Evolutionary conservation across 2,329 filamentous ascomycete genomes (phyloP).

Genomic region (Escovopsis sp.): DNA sequence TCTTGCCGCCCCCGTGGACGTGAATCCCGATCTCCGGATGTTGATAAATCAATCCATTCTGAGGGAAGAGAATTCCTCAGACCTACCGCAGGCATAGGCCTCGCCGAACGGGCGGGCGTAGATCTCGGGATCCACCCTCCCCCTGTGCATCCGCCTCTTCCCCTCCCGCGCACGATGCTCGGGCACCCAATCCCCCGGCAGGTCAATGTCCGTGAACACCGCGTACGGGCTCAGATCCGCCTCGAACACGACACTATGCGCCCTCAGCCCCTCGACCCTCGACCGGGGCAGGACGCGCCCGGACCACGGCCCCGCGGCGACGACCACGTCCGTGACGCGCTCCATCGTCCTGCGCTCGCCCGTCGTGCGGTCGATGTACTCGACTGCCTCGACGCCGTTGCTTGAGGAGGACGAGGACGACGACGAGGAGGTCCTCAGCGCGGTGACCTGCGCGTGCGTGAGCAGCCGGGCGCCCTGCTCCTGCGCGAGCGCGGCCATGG

Average conservation of each 20-base stretch:
- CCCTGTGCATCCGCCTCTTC: constrained; percentile 38
- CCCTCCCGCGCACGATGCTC: constrained; percentile 31
- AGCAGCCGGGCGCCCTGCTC: constrained; percentile 54
- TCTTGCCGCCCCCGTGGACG: too few relatives aligned
- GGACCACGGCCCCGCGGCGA: constrained; percentile 50
- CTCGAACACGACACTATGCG: constrained; percentile 51
- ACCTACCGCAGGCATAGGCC: constrained; percentile 75
- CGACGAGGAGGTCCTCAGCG: constrained; percentile 45
- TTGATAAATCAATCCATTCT: too few relatives aligned
- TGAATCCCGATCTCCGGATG: too few relatives aligned
- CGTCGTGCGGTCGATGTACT: constrained; percentile 37
- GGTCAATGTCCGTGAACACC: constrained; percentile 72
- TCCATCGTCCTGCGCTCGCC: constrained; percentile 21
- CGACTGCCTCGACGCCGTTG: constrained; percentile 44
- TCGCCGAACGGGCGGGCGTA: constrained; percentile 82
- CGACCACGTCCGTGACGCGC: constrained; percentile 38
- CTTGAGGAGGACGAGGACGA: too few relatives aligned
- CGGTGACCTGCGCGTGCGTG: constrained; percentile 50
- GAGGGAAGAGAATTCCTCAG: background rate
- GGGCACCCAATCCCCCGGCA: constrained; percentile 50
- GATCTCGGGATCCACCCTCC: constrained; percentile 73
- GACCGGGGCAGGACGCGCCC: constrained; percentile 40
- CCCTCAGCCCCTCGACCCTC: constrained; percentile 43
- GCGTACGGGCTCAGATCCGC: constrained; percentile 57
- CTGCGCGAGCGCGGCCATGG: constrained; percentile 63